Evolutionary conservation across 2,329 filamentous ascomycete genomes (phyloP).

Genomic region (Talaromyces sp.): DNA sequence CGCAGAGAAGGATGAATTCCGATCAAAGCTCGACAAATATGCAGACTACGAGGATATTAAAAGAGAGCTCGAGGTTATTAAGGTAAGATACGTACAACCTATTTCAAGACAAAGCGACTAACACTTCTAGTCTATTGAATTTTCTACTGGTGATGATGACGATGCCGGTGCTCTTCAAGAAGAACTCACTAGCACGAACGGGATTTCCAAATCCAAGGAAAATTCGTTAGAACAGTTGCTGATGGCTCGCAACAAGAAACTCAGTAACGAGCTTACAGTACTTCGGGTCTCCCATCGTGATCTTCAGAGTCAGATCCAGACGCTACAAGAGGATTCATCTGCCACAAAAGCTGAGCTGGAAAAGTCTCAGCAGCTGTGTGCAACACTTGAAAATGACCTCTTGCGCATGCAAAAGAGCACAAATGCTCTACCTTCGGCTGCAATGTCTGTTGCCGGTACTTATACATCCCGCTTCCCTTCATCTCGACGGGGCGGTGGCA

Average conservation of each 20-base stretch:
- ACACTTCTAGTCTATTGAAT: constrained; percentile 72
- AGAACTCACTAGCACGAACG: constrained; percentile 41
- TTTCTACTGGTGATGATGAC: constrained; percentile 82
- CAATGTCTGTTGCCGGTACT: constrained; percentile 88
- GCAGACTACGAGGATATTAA: constrained; percentile 95
- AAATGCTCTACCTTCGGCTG: constrained; percentile 77
- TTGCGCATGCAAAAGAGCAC: constrained; percentile 81
- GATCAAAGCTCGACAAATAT: constrained; percentile 80
- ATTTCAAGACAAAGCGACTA: background rate
- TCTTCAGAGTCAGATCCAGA: constrained; percentile 73
- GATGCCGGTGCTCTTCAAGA: constrained; percentile 46
- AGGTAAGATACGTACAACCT: constrained; percentile 45
- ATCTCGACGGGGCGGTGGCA: constrained; percentile 64
- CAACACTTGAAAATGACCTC: constrained; percentile 88
- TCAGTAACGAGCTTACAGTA: constrained; percentile 88
- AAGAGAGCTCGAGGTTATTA: constrained; percentile 91
- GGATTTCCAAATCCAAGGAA: constrained; percentile 59
- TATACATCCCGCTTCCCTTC: constrained; percentile 77
- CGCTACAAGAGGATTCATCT: constrained; percentile 78
- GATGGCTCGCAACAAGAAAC: constrained; percentile 90
- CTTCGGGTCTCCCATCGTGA: constrained; percentile 92
- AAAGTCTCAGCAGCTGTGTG: constrained; percentile 76
- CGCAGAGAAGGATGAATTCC: constrained; percentile 76
- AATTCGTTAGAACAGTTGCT: constrained; percentile 89
- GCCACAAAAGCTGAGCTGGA: constrained; percentile 82